These are phyloP conservation scores for Colletotrichum sp. DNA, from an alignment of 2,329 filamentous ascomycete genomes.

Conservation along the genomic window DNA sequence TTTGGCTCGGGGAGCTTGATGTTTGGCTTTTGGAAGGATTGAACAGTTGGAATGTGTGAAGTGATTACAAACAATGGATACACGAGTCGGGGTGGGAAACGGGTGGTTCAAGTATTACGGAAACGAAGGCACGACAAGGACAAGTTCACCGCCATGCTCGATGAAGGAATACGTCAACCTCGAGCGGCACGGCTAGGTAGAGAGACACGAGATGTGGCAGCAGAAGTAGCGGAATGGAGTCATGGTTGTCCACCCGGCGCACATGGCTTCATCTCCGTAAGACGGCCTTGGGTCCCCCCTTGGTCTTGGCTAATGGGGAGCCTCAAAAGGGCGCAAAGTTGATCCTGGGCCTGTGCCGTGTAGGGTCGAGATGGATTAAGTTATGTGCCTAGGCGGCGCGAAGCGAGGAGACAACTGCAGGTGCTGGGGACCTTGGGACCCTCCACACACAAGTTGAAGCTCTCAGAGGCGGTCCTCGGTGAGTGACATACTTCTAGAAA, in stretches of 20 bases:
- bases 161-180: slow-evolving; percentile 14
- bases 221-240: slow-evolving; percentile 4
- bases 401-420: slow-evolving; percentile 15
- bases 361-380: slow-evolving; percentile 9
- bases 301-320: slow-evolving; percentile 15
- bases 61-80: slow-evolving; percentile 8
- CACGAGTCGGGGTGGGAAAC: slow-evolving; percentile 10
- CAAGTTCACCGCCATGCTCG: slow-evolving; percentile 18
- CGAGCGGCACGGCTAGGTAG: slow-evolving; percentile 12
- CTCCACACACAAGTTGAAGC: slow-evolving; percentile 1
- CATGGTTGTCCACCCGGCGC: slow-evolving; percentile 12
- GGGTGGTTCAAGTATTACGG: slow-evolving; percentile 17
- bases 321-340: slow-evolving; percentile 10
- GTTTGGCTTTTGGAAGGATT: background rate
- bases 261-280: slow-evolving; percentile 20
- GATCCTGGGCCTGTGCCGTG: background rate
- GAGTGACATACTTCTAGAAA: slow-evolving; percentile 18
- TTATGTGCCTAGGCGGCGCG: slow-evolving; percentile 14
- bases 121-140: slow-evolving; percentile 9
- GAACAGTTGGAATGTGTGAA: background rate
- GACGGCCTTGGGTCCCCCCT: slow-evolving; percentile 1
- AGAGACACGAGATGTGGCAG: slow-evolving; percentile 12
- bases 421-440: slow-evolving; percentile 1
- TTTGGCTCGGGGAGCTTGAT: background rate
- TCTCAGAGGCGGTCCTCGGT: slow-evolving; percentile 8